Evolutionary conservation across 257 asterid species (phyloP).

Genomic region (Solanum ossicruentum): DNA sequence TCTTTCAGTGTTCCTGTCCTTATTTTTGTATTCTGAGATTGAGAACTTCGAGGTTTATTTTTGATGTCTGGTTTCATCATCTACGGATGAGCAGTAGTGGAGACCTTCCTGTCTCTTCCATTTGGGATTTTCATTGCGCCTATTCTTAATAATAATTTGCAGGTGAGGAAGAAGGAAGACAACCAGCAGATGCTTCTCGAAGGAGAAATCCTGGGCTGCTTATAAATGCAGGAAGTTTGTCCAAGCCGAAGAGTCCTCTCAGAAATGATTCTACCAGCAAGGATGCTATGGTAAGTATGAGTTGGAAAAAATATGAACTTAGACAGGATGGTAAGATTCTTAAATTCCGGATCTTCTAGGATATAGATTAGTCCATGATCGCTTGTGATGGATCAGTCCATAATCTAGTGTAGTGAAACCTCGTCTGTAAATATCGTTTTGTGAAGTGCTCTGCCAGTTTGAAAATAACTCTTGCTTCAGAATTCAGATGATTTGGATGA

Average conservation of each 20-base stretch:
- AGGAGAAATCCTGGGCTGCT: conserved; percentile 56
- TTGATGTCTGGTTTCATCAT: neutral
- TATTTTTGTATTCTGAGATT: neutral
- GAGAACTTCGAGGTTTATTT: neutral
- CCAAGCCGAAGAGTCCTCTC: conserved; percentile 72
- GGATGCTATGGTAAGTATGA: conserved; percentile 61
- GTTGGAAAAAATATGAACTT: neutral
- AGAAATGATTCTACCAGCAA: conserved; percentile 68
- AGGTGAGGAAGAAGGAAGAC: conserved; percentile 80
- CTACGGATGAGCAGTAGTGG: neutral
- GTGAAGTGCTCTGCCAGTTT: neutral
- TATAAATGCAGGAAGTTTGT: conserved; percentile 35
- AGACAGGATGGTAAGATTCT: neutral
- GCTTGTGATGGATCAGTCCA: neutral
- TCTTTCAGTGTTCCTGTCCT: neutral
- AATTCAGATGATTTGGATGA: neutral
- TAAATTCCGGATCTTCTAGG: neutral
- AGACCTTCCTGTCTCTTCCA: neutral
- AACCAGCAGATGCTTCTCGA: conserved; percentile 58
- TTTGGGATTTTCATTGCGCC: neutral
- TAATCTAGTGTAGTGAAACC: neutral
- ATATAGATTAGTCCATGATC: neutral
- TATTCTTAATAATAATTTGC: conserved; percentile 1
- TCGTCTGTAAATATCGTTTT: neutral
- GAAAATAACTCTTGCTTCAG: neutral